Conservation (phyloP, 2,329 filamentous ascomycete species). For the Fusarium oxysporum region DNA sequence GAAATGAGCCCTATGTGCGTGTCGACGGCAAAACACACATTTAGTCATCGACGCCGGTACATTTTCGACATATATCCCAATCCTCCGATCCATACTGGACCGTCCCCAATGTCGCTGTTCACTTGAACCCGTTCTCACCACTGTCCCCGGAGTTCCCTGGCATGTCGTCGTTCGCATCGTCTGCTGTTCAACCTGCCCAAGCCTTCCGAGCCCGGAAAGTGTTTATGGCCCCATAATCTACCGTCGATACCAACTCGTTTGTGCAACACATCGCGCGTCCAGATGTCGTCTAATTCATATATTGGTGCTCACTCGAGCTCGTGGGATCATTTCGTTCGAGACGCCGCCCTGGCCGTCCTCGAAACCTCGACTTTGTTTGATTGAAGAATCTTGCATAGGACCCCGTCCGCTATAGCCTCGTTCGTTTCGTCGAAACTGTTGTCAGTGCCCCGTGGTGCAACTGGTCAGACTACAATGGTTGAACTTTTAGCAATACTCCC, state of each 20-base stretch:
- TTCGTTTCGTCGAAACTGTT: neutral
- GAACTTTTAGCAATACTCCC: neutral
- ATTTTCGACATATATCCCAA: neutral
- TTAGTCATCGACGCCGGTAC: neutral
- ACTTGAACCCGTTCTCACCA: neutral
- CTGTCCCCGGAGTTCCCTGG: neutral
- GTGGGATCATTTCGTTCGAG: neutral
- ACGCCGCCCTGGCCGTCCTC: neutral
- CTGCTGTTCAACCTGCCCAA: neutral
- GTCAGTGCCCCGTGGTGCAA: neutral
- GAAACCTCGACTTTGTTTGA: neutral
- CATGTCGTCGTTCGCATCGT: neutral
- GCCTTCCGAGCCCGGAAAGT: neutral
- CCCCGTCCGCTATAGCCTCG: neutral
- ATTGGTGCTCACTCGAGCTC: constrained; percentile 4
- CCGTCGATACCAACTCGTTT: neutral
- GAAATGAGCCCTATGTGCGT: neutral
- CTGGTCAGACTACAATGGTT: neutral
- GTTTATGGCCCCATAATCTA: neutral
- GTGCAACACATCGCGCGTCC: neutral
- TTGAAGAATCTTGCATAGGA: neutral
- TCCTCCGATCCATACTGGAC: neutral
- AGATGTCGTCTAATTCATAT: neutral
- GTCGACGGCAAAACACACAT: neutral
- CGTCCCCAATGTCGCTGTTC: neutral